Conservation (phyloP, 208 protist genomes). For the Trypanosoma congolense region DNA sequence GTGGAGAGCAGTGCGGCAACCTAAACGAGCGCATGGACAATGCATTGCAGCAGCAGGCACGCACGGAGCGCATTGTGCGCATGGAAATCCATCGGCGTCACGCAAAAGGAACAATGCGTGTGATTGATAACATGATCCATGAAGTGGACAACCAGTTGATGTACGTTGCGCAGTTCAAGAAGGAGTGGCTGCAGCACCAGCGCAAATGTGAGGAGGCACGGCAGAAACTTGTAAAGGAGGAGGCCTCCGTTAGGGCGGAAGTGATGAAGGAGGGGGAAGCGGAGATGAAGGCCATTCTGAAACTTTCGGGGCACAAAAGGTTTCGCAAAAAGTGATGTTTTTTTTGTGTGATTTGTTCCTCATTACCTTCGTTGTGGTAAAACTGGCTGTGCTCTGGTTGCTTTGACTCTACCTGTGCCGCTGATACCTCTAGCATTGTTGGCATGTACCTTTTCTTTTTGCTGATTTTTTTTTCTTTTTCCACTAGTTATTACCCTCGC, state of each 20-base stretch:
- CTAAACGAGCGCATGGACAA: conserved; percentile 23
- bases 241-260: conserved; percentile 23
- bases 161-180: conserved; percentile 79
- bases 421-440: too few relatives aligned
- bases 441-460: too few relatives aligned
- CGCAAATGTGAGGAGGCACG: conserved; percentile 48
- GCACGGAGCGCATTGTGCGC: conserved; percentile 76
- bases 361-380: too few relatives aligned
- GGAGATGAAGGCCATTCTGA: conserved; percentile 6
- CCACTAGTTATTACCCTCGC: too few relatives aligned
- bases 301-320: background rate
- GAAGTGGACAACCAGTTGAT: conserved; percentile 75
- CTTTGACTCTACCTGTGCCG: too few relatives aligned
- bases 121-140: conserved; percentile 57
- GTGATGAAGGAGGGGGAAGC: conserved; percentile 9
- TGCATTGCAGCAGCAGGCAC: conserved; percentile 50
- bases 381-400: too few relatives aligned
- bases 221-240: conserved; percentile 44
- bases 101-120: conserved; percentile 61
- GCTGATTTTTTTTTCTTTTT: too few relatives aligned
- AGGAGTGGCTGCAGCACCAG: conserved; percentile 76
- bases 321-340: background rate
- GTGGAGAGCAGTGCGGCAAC: too few relatives aligned
- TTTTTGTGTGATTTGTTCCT: too few relatives aligned
- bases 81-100: conserved; percentile 72